phyloP scores from a whole-genome alignment of 1,139 yeast species.

The Zygosaccharomyces pseudobailii region DNA sequence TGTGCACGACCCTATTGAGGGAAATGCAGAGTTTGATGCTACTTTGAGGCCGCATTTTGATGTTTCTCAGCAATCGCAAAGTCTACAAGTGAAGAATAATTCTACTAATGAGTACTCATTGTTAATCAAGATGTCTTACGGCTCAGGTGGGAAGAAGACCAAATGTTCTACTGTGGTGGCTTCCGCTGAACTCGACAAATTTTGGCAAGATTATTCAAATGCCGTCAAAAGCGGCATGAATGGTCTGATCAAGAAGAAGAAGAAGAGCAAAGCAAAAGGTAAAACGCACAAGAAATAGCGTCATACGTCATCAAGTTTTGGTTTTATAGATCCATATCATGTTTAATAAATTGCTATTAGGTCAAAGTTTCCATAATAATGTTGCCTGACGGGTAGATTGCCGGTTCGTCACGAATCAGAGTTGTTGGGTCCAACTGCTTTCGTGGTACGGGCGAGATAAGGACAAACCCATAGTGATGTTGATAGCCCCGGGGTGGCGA shows the following conservation, averaged over 20 bases:
- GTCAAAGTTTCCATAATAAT: conserved; percentile 44
- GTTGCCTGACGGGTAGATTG: conserved; percentile 59
- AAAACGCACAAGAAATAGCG: conserved; percentile 8
- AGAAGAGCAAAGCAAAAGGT: conserved; percentile 42
- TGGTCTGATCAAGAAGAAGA: conserved; percentile 60
- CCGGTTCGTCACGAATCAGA: conserved; percentile 40
- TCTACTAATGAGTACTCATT: conserved; percentile 41
- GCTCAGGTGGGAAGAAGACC: conserved; percentile 49
- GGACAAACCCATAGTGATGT: conserved; percentile 44
- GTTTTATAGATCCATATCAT: conserved; percentile 5
- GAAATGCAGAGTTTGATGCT: conserved; percentile 26
- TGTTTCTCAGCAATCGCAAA: conserved; percentile 26
- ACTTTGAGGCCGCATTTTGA: conserved; percentile 26
- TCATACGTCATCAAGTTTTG: background rate
- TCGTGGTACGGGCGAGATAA: conserved; percentile 57
- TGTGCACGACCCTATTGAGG: conserved; percentile 27
- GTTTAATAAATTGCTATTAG: background rate
- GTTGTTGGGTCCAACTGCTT: conserved; percentile 37
- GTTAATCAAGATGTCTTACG: conserved; percentile 49
- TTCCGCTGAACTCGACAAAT: conserved; percentile 50
- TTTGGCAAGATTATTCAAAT: conserved; percentile 67
- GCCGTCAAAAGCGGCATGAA: conserved; percentile 57
- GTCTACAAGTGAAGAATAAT: conserved; percentile 8
- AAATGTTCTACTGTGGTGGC: conserved; percentile 65
- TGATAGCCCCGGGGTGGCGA: conserved; percentile 39